Conservation (phyloP, 768 basidiomycete genomes). For the Filobasidium wieringae region DNA sequence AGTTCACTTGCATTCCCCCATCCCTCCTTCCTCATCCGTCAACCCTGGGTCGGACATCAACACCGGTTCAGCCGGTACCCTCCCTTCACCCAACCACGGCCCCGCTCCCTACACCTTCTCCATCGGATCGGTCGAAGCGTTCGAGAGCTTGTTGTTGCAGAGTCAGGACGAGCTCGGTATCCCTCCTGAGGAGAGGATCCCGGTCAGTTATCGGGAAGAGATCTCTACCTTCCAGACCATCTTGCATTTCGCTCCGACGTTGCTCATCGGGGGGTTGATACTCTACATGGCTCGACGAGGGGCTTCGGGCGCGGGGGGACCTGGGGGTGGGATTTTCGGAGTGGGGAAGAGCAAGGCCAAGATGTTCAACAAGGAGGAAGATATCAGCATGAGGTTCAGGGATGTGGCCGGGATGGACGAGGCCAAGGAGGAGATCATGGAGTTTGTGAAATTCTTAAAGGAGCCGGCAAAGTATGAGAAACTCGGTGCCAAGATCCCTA, state of each 20-base stretch:
- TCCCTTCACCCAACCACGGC: slow-evolving; percentile 34
- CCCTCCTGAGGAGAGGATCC: slow-evolving; percentile 81
- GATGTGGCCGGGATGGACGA: slow-evolving; percentile 99
- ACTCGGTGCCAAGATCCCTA: slow-evolving; percentile 82
- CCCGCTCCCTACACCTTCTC: slow-evolving; percentile 65
- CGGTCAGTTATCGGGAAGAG: slow-evolving; percentile 93
- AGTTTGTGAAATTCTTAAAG: slow-evolving; percentile 98
- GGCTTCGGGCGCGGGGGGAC: slow-evolving; percentile 48
- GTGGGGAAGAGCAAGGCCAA: slow-evolving; percentile 92
- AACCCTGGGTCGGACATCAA: slow-evolving; percentile 14
- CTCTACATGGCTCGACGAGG: slow-evolving; percentile 67
- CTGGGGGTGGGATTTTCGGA: slow-evolving; percentile 81
- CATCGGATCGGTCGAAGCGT: slow-evolving; percentile 92
- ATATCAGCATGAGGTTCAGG: slow-evolving; percentile 82
- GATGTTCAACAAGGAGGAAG: slow-evolving; percentile 93
- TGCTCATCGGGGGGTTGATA: slow-evolving; percentile 78
- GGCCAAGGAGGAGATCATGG: slow-evolving; percentile 99
- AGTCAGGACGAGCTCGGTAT: slow-evolving; percentile 87
- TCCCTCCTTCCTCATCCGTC: slow-evolving; percentile 8
- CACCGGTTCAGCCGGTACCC: too few species aligned
- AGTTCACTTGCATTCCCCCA: slow-evolving; percentile 75
- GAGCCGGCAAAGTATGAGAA: slow-evolving; percentile 88
- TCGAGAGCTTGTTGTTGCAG: slow-evolving; percentile 88
- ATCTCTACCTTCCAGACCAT: slow-evolving; percentile 69
- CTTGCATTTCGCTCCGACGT: slow-evolving; percentile 86